Conservation (phyloP, 2,329 filamentous ascomycete genomes). For the Nigrospora sphaerica region DNA sequence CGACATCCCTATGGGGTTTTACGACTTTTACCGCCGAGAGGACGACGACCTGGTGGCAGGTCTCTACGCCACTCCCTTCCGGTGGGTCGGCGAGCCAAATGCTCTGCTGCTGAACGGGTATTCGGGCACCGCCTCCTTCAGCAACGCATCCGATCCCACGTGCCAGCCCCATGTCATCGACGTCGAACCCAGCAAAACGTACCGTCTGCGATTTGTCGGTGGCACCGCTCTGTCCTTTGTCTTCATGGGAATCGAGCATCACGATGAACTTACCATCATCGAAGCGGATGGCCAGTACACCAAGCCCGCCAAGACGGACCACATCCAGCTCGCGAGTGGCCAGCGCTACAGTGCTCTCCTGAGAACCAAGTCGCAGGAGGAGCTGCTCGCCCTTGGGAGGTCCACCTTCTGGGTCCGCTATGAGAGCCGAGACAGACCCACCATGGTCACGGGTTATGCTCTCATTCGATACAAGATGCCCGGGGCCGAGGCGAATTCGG, state of each 20-base stretch:
- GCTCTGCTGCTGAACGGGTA: slow-evolving; percentile 52
- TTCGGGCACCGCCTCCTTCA: slow-evolving; percentile 31
- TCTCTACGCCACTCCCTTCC: slow-evolving; percentile 39
- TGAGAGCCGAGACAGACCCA: slow-evolving; percentile 42
- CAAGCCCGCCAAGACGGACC: slow-evolving; percentile 33
- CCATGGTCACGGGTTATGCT: slow-evolving; percentile 37
- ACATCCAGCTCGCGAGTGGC: slow-evolving; percentile 49
- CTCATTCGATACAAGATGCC: slow-evolving; percentile 34
- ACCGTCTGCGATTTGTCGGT: slow-evolving; percentile 55
- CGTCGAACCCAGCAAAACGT: slow-evolving; percentile 53
- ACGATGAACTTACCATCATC: slow-evolving; percentile 49
- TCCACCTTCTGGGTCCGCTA: slow-evolving; percentile 36
- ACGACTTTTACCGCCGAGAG: slow-evolving; percentile 49
- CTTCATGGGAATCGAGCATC: slow-evolving; percentile 48
- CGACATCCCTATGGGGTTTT: slow-evolving; percentile 47
- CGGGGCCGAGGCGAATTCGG: slow-evolving; percentile 1
- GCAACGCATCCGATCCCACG: slow-evolving; percentile 22
- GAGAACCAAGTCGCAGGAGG: slow-evolving; percentile 38
- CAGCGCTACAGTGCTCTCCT: slow-evolving; percentile 56
- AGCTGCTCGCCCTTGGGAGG: slow-evolving; percentile 27
- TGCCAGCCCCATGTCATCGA: slow-evolving; percentile 45
- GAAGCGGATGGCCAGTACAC: slow-evolving; percentile 53
- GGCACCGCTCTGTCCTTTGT: slow-evolving; percentile 46
- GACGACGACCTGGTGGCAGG: slow-evolving; percentile 45
- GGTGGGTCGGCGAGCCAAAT: slow-evolving; percentile 52